Evolutionary conservation across 108 stramenopile genomes (phyloP), one percentile per base, ranked within the genome.

Genomic region (Nitzschia inconspicua): DNA sequence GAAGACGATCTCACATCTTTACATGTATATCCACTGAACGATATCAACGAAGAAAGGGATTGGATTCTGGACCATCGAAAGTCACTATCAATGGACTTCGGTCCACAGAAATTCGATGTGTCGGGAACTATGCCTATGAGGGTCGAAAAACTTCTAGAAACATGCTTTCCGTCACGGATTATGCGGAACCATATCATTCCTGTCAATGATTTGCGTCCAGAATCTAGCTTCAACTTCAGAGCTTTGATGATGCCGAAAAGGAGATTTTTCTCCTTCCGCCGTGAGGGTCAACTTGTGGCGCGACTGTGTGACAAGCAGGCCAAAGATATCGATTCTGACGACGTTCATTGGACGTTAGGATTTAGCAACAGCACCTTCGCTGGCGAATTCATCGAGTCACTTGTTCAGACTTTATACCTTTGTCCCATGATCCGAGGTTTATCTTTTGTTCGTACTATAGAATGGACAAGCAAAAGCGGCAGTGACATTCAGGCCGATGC

Each of bases 311-410:
- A 79, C 30, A 82, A 78, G 31, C 67, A 78, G 41, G 70, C 65
- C 8, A 57, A 49, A 2, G 30, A 51, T 27, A 34, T 60, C 20
- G 67, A 67, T 40, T 37, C 62, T n/a, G 67, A 50, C 13, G 69
- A 76, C 20, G 60, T 69, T 29, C 62, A 80, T 41, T 87, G 86
- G 82, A 68, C 77, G n/a, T 69, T 87, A 20, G 70, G 66, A 3
- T 87, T 87, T 62, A 83, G 63, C 9, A 87, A 87, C 27, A 79
- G 78, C 51, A 76, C 74, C 8, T 87, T 83, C 51, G 82, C 71
- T 14, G 82, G 80, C 2, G 86, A 87, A 52, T 87, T 83, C 51
- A 64, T 74, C 0, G 86, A 87, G 41, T 76, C 82, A 5, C 78
- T 87, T 23, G 74, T 87, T 19, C 77, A 83, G 42, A 66, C 74